Base-by-base conservation (phyloP, 352 stramenopile species). In the Globisporangium ultimum region DNA sequence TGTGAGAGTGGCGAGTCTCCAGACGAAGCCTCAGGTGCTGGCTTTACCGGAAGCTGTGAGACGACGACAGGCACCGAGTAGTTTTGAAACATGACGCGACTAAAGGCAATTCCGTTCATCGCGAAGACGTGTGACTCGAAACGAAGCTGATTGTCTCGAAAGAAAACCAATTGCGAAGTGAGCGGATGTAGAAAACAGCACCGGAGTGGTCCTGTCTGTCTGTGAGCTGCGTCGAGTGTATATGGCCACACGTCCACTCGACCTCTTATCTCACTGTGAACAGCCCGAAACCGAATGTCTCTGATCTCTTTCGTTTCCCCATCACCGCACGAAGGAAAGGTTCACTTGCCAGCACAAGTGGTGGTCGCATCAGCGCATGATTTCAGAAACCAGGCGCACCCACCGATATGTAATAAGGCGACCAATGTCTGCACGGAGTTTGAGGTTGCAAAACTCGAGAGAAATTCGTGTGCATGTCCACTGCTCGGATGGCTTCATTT, bases 281-380 rank as follows among this genome's bases (percentile, higher is more conserved):
- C 41, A 58, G 41, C n/a, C 7, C 20, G 18, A 34, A 65, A 65
- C 59, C 53, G 59, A 60, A 65, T 52, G 36, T 65, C 52, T 65
- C 59, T 56, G 36, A 49, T 21, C 18, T 20, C 20, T 20, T 45
- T 7, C 24, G 12, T 53, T 34, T 42, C 49, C 34, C 52, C 52
- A 57, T 40, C 52, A 42, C 36, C 40, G 17, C 20, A 22, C 28
- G 28, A 36, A 36, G 9, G 28, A 36, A 22, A 45, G 12, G 4
- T 15, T 20, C 28, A 18, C n/a, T 42, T 24, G 53, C 41, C 43
- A 43, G 15, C 7, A 10, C 28, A 36, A 36, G 5, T 36, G 28
- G 28, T 10, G 3, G 28, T 36, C 7, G 28, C 8, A 36, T 36
- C 28, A 10, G 28, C 28, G 8, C 28, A 36, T 10, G 28, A 10